Base-by-base conservation (phyloP, 805 yeast genomes). In the Spathaspora hagerdaliae region DNA sequence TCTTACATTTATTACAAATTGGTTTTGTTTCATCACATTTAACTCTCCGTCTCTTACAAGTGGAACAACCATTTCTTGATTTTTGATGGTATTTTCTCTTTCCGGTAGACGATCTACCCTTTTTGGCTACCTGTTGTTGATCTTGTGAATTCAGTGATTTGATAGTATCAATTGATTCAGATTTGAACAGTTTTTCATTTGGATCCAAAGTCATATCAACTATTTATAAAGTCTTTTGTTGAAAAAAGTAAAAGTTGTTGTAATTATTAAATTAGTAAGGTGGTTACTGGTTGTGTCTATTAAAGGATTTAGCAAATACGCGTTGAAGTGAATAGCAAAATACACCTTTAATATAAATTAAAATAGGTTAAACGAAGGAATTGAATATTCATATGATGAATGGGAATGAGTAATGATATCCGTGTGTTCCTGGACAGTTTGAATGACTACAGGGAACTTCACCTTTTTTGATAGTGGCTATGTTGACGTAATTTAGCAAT, bases 11-110 rank as follows among this genome's bases (percentile, higher is more conserved):
- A 19, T 70, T 69, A 63, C 98, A 91, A 7, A 71, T 60, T 1
- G 97, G 97, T 49, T 82, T 85, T 1, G 71, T 69, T 63, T 92
- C 97, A 61, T 91, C 97, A 71, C 98, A 91, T 61, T 91, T 91
- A 36, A 92, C 97, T 42, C 97, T 73, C 55, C 98, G 77, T 51
- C 80, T 77, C 59, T 91, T 91, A 66, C 98, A 91, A 2, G 95
- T 87, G 35, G 82, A 78, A 66, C 98, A 91, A 0, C 98, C 98
- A 46, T 81, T 79, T 46, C 96, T 78, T 32, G 96, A 86, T 64
- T 92, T 92, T 48, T 83, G 86, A 61, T 92, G 98, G 57, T 85
- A 92, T 57, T 87, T 85, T 38, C 97, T 75, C 65, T 89, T 91
- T 6, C 86, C 88, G 0, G 82, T 78, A 0, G 85, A 49, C 10